phyloP scores from a whole-genome alignment of 2,329 filamentous ascomycete genomes.

The Sclerotinia nivalis region DNA sequence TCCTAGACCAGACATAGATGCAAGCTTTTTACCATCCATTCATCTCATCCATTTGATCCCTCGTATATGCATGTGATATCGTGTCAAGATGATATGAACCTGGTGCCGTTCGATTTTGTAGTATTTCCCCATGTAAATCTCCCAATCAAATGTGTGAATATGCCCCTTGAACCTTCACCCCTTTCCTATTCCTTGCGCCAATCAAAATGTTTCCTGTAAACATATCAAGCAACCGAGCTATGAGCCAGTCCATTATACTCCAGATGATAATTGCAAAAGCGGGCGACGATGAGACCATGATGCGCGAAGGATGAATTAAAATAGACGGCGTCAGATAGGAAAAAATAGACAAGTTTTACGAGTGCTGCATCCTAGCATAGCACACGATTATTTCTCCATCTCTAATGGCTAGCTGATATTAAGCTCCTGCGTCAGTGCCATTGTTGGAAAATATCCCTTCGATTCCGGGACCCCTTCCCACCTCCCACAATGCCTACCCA shows the following conservation, averaged over 20 bases:
- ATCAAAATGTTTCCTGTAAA: not conserved
- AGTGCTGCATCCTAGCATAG: not conserved
- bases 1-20: conserved; percentile 19
- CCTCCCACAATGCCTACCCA: conserved; percentile 38
- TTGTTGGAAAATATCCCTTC: conserved; percentile 40
- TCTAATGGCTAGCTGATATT: conserved; percentile 33
- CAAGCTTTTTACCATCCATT: conserved; percentile 14
- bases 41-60: conserved; percentile 1
- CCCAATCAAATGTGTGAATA: conserved; percentile 5
- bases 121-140: conserved; percentile 10
- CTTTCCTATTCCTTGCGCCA: conserved; percentile 16
- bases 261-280: conserved; percentile 2
- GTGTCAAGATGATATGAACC: not conserved
- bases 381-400: not conserved
- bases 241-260: conserved; percentile 18
- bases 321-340: not conserved
- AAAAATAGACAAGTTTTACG: not conserved
- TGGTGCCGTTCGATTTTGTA: conserved; percentile 15
- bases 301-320: conserved; percentile 1
- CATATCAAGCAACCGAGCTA: conserved; percentile 9
- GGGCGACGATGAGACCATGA: not conserved
- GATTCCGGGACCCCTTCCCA: conserved; percentile 38
- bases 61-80: not conserved
- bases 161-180: conserved; percentile 8
- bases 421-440: conserved; percentile 38